Base-by-base conservation (phyloP, 2,329 filamentous ascomycete genomes). In the Ciborinia camelliae region DNA sequence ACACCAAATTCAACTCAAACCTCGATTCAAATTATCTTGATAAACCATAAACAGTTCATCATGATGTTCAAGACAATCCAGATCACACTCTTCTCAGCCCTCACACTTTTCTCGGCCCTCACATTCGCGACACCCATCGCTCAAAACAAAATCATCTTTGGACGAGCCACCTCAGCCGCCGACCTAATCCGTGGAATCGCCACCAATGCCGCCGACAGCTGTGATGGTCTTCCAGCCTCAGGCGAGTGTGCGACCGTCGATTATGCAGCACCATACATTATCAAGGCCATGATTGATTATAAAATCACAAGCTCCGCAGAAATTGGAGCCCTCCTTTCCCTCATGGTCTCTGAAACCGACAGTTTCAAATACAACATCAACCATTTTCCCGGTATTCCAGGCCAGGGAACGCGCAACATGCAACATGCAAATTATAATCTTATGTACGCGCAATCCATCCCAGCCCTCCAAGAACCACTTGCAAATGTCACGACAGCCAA, bases 321-420 rank as follows among this genome's bases (percentile, higher is more conserved):
- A 28, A 47, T 47, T 71, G 86, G 86, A 4, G 86, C 86, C 0
- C 69, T 89, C 2, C 69, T 90, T 47, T 80, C 82, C 1, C 75
- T 87, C 71, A 86, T 88, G 76, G 80, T 85, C 0, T 86, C 82
- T 72, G 88, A 90, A 71, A 81, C 80, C 18, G 84, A 70, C 2
- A 79, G 84, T 66, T 89, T 89, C 78, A 82, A 84, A 69, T 89
- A 84, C 79, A 85, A 83, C 71, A 80, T 76, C 67, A 86, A 88
- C 72, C 81, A 86, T 73, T 85, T 75, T 73, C 73, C 74, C 0
- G 79, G 78, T 18, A 9, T 75, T 0, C 80, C 84, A 0, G 87
- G 87, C 0, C 85, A 89, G 70, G 86, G 86, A 0, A 88, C 87
- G 0, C 78, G 85, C 4, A 87, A 86, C 73, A 89, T 90, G 87